These are phyloP conservation scores for Globisporangium paroecandrum DNA, from an alignment of 352 stramenopile species.

Conservation along the genomic window DNA sequence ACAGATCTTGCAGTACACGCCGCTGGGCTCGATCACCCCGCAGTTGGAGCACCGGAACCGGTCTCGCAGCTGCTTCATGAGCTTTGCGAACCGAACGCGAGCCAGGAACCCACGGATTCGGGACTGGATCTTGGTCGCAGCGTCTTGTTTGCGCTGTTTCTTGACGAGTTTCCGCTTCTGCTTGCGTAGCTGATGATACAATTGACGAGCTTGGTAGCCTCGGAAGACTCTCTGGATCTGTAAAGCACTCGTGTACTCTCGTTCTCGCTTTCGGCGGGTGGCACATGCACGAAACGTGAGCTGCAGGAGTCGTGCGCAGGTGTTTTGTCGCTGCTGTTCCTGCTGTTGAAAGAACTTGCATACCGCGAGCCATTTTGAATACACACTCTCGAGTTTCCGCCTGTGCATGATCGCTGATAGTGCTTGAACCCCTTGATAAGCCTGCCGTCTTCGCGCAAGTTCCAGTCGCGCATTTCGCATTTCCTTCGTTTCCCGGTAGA, in stretches of 20 bases:
- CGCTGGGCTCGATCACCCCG: constrained; percentile 49
- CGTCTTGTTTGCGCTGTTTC: neutral
- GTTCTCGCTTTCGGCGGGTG: neutral
- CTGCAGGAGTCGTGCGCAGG: constrained; percentile 14
- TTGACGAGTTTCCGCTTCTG: neutral
- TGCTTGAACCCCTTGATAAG: neutral
- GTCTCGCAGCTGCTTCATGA: constrained; percentile 34
- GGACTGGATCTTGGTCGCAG: constrained; percentile 30
- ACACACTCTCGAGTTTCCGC: neutral
- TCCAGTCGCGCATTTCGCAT: neutral
- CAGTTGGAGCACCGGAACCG: constrained; percentile 59
- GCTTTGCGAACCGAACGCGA: constrained; percentile 19
- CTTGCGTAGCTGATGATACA: neutral
- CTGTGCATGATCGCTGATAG: neutral
- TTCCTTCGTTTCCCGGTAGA: neutral
- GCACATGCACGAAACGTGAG: constrained; percentile 9
- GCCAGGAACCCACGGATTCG: constrained; percentile 23
- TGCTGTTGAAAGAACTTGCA: neutral
- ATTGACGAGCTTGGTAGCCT: neutral
- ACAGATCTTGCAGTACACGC: constrained; percentile 64
- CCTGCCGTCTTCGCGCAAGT: neutral
- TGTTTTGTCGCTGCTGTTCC: neutral
- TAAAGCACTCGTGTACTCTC: neutral
- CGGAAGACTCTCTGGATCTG: constrained; percentile 22
- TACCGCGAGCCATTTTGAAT: neutral